Conservation (phyloP, 331 rosid genomes). For the Rhamnella rubrinervis region DNA sequence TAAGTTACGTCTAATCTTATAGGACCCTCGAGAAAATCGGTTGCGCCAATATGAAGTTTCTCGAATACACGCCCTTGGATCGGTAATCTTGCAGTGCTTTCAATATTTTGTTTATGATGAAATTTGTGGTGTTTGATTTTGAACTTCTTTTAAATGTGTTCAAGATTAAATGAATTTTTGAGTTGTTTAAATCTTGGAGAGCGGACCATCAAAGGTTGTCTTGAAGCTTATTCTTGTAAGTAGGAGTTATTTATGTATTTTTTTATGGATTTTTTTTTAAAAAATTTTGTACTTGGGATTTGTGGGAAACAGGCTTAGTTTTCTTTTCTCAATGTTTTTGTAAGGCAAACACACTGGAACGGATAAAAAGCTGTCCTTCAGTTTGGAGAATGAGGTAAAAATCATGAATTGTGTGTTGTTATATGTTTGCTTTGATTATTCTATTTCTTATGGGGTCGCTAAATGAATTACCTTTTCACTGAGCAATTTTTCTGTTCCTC, state of each 20-base stretch:
- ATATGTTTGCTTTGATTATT: not conserved
- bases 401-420: not conserved
- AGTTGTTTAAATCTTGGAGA: slow-evolving; percentile 82
- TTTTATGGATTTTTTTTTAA: not conserved
- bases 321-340: not conserved
- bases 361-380: slow-evolving; percentile 85
- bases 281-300: slow-evolving; percentile 7
- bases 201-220: slow-evolving; percentile 76
- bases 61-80: slow-evolving; percentile 79
- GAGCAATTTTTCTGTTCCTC: too few species aligned
- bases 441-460: too few species aligned
- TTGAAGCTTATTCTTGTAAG: slow-evolving; percentile 98
- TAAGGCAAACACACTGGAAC: slow-evolving; percentile 92
- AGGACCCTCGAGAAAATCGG: slow-evolving; percentile 5
- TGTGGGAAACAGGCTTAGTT: slow-evolving; percentile 12
- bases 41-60: slow-evolving; percentile 56
- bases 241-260: not conserved
- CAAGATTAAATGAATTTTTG: slow-evolving; percentile 75
- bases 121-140: not conserved
- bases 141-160: not conserved
- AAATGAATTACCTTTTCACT: too few species aligned
- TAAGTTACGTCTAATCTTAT: not conserved
- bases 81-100: slow-evolving; percentile 45
- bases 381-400: slow-evolving; percentile 91
- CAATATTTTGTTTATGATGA: not conserved